Evolutionary conservation across 148 eudicot genomes (phyloP).

Genomic region (Vaccinium darrowii): DNA sequence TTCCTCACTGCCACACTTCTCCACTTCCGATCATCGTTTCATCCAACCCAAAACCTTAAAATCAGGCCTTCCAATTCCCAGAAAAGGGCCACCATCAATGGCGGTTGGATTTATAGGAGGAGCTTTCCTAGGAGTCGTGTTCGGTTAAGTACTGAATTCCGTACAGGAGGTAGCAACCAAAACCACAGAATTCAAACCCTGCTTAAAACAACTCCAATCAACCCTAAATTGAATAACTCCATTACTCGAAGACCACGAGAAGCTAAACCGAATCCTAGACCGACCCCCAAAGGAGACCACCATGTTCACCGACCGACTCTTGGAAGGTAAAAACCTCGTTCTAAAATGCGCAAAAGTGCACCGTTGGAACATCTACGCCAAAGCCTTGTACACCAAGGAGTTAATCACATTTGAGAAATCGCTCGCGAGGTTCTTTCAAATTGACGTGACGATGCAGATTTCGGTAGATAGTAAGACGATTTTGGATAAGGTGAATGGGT

Average conservation of each 20-base stretch:
- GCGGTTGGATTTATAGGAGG: background rate
- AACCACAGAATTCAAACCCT: conserved; percentile 18
- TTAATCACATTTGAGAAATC: conserved; percentile 14
- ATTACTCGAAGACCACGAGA: conserved; percentile 13
- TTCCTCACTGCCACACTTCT: too few species aligned
- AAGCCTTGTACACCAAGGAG: conserved; percentile 15
- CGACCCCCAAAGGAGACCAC: conserved; percentile 11
- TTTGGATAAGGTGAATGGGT: background rate
- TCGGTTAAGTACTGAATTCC: background rate
- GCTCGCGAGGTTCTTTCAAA: conserved; percentile 19
- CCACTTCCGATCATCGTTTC: too few species aligned
- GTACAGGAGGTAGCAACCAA: background rate
- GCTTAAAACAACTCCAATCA: conserved; percentile 5
- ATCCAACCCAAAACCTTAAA: too few species aligned
- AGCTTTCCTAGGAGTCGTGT: conserved; percentile 20
- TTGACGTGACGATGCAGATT: conserved; percentile 4
- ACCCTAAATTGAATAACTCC: conserved; percentile 17
- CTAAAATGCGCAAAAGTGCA: conserved; percentile 23
- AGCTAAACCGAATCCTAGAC: conserved; percentile 17
- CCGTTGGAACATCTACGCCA: conserved; percentile 20
- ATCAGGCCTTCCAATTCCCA: too few species aligned
- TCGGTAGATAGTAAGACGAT: conserved; percentile 1
- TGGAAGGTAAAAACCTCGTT: conserved; percentile 18
- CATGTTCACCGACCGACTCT: conserved; percentile 8
- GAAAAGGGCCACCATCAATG: too few species aligned